A percentile compares a stretch with the other conserved stretches of the same genome.
Conservation (phyloP, 176 grass and related monocot genomes). For the Eragrostis curvula region DNA sequence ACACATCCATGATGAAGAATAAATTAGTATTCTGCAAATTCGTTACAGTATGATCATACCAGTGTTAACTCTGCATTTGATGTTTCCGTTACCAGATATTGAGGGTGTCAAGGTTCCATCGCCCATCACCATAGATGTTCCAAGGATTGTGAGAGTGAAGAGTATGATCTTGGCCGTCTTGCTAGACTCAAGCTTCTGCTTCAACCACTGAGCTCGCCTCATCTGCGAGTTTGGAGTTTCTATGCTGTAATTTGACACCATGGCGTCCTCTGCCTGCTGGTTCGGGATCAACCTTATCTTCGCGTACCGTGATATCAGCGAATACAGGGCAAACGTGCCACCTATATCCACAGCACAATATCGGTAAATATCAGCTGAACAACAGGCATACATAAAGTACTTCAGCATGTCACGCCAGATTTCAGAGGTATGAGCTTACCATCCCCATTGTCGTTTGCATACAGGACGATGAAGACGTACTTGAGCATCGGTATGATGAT, state of each 20-base stretch:
- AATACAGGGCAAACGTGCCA: constrained; percentile 83
- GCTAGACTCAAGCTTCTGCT: constrained; percentile 60
- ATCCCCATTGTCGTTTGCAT: constrained; percentile 78
- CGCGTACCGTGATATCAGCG: constrained; percentile 64
- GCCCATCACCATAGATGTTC: constrained; percentile 82
- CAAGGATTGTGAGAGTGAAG: constrained; percentile 67
- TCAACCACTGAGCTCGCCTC: constrained; percentile 59
- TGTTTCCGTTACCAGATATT: constrained; percentile 60
- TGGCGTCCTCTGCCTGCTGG: constrained; percentile 70
- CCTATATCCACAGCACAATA: constrained; percentile 40
- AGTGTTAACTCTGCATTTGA: background rate
- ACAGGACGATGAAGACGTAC: constrained; percentile 74
- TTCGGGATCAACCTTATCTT: constrained; percentile 70
- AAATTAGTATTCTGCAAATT: constrained; percentile 6
- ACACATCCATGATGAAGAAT: constrained; percentile 3
- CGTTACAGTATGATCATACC: background rate
- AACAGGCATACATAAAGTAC: background rate
- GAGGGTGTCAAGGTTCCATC: constrained; percentile 76
- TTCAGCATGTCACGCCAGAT: background rate
- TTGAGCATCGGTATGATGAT: constrained; percentile 67
- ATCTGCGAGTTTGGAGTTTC: constrained; percentile 44
- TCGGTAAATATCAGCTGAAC: background rate
- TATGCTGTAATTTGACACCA: constrained; percentile 67
- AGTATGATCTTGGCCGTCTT: constrained; percentile 53
- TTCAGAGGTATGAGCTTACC: constrained; percentile 45